Percentiles rank a stretch among this genome's conserved stretches.
These are phyloP conservation scores for Hypoxylon fragiforme DNA, from an alignment of 495 filamentous ascomycete species.

Conservation along the genomic window DNA sequence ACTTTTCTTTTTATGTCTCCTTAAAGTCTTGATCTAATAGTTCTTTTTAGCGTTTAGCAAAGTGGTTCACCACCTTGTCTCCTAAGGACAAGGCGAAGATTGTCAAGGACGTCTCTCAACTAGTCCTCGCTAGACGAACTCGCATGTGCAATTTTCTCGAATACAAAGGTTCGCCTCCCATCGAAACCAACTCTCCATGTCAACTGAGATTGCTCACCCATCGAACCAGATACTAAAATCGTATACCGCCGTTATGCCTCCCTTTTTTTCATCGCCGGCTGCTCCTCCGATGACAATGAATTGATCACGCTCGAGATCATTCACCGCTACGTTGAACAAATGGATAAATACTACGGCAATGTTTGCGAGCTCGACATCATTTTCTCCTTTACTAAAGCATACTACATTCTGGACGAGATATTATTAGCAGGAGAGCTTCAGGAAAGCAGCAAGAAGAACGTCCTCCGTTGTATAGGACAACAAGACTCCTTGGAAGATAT, in stretches of 20 bases:
- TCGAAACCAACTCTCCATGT: background rate
- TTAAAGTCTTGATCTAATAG: slow-evolving; percentile 39
- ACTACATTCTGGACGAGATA: slow-evolving; percentile 97
- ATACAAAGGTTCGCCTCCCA: slow-evolving; percentile 76
- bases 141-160: slow-evolving; percentile 99
- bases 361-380: slow-evolving; percentile 99
- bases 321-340: slow-evolving; percentile 98
- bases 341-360: slow-evolving; percentile 99
- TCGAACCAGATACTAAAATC: slow-evolving; percentile 82
- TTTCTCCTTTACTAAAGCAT: slow-evolving; percentile 99
- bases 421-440: slow-evolving; percentile 96
- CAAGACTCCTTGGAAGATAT: slow-evolving; percentile 96
- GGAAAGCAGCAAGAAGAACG: slow-evolving; percentile 99
- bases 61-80: slow-evolving; percentile 99
- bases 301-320: slow-evolving; percentile 98
- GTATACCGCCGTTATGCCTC: slow-evolving; percentile 98
- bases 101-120: slow-evolving; percentile 98
- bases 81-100: slow-evolving; percentile 99
- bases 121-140: slow-evolving; percentile 91
- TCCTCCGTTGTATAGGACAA: slow-evolving; percentile 89
- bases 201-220: slow-evolving; percentile 17
- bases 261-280: slow-evolving; percentile 98
- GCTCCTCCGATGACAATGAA: slow-evolving; percentile 93
- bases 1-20: slow-evolving; percentile 42
- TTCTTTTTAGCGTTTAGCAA: slow-evolving; percentile 83